These are phyloP conservation scores for Fusarium concolor DNA, from an alignment of 2,329 filamentous ascomycete genomes.

Conservation along the genomic window DNA sequence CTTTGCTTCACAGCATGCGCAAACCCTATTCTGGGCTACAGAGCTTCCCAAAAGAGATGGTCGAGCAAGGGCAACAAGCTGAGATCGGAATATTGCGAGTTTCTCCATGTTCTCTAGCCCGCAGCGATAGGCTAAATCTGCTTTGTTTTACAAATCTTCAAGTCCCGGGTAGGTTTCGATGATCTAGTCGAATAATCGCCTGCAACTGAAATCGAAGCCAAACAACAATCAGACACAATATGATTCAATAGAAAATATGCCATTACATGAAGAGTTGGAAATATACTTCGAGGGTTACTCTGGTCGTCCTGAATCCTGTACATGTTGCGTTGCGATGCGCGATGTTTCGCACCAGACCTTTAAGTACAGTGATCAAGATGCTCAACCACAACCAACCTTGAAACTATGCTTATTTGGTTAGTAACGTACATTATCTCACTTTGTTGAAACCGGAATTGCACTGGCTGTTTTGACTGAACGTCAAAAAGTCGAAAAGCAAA, in stretches of 20 bases:
- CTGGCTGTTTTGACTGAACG: background rate
- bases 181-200: background rate
- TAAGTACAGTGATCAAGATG: background rate
- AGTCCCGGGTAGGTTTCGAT: constrained; percentile 31
- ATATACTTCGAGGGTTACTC: too few relatives aligned
- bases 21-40: constrained; percentile 4
- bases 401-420: constrained; percentile 30
- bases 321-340: background rate
- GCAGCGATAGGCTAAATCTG: background rate
- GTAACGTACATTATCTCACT: background rate
- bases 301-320: background rate
- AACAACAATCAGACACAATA: background rate
- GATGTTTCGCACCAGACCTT: background rate
- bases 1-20: background rate
- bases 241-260: background rate
- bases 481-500: background rate
- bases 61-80: background rate
- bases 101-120: background rate
- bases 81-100: background rate
- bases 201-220: background rate
- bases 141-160: background rate
- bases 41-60: constrained; percentile 4
- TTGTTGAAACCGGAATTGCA: background rate
- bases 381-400: constrained; percentile 18
- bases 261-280: too few relatives aligned